Percentiles rank a stretch among this genome's conserved stretches.
phyloP scores from a whole-genome alignment of 176 grass and related monocot genomes.

The Zizania latifolia region DNA sequence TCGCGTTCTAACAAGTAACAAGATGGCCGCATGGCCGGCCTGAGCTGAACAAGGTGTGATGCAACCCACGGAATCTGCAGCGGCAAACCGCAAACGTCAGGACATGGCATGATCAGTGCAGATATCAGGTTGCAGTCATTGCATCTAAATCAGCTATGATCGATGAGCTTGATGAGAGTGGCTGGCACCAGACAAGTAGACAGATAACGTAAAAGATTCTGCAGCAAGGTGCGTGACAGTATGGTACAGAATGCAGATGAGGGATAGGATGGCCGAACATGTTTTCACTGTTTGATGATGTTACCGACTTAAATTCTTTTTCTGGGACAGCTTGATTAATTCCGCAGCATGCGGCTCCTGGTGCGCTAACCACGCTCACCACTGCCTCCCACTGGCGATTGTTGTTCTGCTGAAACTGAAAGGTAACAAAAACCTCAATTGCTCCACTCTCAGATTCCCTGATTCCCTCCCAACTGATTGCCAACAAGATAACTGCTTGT shows the following conservation, averaged over 20 bases:
- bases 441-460: not conserved
- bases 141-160: not conserved
- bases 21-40: not conserved
- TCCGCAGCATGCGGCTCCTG: slow-evolving; percentile 3
- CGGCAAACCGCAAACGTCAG: not conserved
- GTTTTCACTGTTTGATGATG: slow-evolving; percentile 2
- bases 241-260: slow-evolving; percentile 9
- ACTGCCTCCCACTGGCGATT: not conserved
- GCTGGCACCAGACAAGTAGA: no score
- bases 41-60: not conserved
- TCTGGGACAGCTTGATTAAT: not conserved
- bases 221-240: not conserved
- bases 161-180: not conserved
- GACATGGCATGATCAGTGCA: not conserved
- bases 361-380: not conserved
- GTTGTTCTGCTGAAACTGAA: no score
- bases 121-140: slow-evolving; percentile 5
- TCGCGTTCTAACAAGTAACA: no score
- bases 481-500: not conserved
- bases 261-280: not conserved
- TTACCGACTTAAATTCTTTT: not conserved
- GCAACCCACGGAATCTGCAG: not conserved
- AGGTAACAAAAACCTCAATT: not conserved
- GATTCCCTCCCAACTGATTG: not conserved
- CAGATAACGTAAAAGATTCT: slow-evolving; percentile 17